Conservation (phyloP, 1,139 yeast genomes). For the Saccharomyces hybrid region DNA sequence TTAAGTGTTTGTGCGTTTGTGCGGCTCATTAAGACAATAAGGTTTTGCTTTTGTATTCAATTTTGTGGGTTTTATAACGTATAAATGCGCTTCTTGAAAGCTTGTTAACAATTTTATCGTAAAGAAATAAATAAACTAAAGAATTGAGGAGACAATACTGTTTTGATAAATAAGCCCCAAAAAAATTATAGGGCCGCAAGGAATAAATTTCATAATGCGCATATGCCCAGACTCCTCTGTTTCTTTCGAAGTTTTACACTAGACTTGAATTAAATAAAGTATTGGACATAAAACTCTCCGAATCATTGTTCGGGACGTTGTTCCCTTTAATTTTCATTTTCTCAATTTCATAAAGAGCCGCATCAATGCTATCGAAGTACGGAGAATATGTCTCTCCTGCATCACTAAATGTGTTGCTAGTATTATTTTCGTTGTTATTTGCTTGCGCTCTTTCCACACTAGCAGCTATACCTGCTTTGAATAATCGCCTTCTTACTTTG, state of each 20-base stretch:
- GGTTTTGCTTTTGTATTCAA: no score
- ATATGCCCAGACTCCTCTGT: background rate
- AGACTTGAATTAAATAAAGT: slow-evolving; percentile 2
- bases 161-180: no score
- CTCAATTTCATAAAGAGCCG: slow-evolving; percentile 14
- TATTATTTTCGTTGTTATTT: background rate
- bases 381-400: slow-evolving; percentile 5
- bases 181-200: background rate
- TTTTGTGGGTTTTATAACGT: no score
- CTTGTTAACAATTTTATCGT: no score
- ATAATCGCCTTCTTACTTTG: slow-evolving; percentile 33
- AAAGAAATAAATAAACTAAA: no score
- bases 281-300: slow-evolving; percentile 2
- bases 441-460: slow-evolving; percentile 15
- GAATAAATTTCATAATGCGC: background rate
- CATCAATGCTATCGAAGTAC: slow-evolving; percentile 15
- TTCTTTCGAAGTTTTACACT: background rate
- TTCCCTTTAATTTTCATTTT: background rate
- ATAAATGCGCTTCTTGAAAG: no score
- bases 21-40: no score
- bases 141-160: background rate
- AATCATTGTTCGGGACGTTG: background rate
- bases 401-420: background rate
- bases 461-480: slow-evolving; percentile 27
- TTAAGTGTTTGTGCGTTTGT: no score